Evolutionary conservation across 495 filamentous ascomycete species (phyloP).

Genomic region (Melanomma pulvis-pyrius): DNA sequence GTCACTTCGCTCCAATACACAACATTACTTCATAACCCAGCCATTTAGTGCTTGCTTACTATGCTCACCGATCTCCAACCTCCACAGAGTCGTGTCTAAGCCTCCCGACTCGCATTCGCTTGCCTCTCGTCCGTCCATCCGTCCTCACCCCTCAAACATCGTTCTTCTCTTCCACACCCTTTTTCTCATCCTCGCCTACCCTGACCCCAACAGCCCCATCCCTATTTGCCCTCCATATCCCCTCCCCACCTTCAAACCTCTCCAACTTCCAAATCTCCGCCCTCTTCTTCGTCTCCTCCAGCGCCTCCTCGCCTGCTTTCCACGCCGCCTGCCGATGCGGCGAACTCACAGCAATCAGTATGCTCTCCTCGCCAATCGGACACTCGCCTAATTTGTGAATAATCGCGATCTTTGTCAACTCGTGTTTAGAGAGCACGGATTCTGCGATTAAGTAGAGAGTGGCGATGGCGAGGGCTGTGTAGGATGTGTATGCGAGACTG

Average conservation of each 20-base stretch:
- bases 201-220: slow-evolving; percentile 65
- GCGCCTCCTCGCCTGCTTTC: slow-evolving; percentile 83
- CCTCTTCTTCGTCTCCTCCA: slow-evolving; percentile 82
- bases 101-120: neutral
- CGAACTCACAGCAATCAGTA: slow-evolving; percentile 83
- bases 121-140: too few relatives aligned
- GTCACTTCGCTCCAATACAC: neutral
- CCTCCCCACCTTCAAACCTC: slow-evolving; percentile 77
- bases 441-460: slow-evolving; percentile 73
- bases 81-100: neutral
- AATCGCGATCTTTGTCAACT: slow-evolving; percentile 71
- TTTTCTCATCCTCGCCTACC: slow-evolving; percentile 23
- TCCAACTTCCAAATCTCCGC: slow-evolving; percentile 97
- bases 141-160: neutral
- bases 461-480: slow-evolving; percentile 72
- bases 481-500: slow-evolving; percentile 81
- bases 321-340: slow-evolving; percentile 89
- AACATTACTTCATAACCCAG: neutral
- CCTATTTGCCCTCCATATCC: slow-evolving; percentile 88
- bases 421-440: slow-evolving; percentile 59
- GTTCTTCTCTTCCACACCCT: neutral
- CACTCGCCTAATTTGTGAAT: slow-evolving; percentile 85
- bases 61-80: neutral
- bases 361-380: slow-evolving; percentile 87
- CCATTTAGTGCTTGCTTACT: neutral